Base-by-base conservation (phyloP, 2,329 filamentous ascomycete genomes). In the Phyllachora maydis region DNA sequence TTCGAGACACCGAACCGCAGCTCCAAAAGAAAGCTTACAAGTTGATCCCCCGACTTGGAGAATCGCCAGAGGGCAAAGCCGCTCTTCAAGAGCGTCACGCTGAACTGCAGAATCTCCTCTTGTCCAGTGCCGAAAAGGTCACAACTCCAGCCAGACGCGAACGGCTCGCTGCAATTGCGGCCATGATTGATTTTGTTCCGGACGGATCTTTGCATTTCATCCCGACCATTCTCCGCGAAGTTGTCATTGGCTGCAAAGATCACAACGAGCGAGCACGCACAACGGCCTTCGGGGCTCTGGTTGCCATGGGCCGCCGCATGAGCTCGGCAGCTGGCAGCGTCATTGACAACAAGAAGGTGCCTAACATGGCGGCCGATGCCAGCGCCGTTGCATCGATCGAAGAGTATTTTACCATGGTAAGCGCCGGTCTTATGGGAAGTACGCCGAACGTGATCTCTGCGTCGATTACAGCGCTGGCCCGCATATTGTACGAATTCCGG, bases 1-100 rank as follows among this genome's bases (percentile, higher is more conserved):
- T 74, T 43, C 78, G 73, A 40, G 61, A 75, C 26, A 64, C 77
- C 18, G 85, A 95, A 41, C 76, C 85, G 7, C 85, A 95, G 45
- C 56, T 98, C 17, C 85, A 95, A 47, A 98, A 98, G 65, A 98
- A 98, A 52, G 85, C 88, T 0, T 98, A 98, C 57, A 95, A 95
- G 55, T 65, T 98, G 24, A 90, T 98, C 23, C 85, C 88, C 4
- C 73, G 88, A 26, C 64, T 98, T 19, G 74, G 78, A 2, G 74
- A 78, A 32, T 91, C 83, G 2, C 66, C 77, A 16, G 65, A 62
- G 23, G 88, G 88, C 21, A 67, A 65, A 34, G 50, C 56, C n/a
- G 83, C 85, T 4, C 60, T 98, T 2, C 48, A 61, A 31, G 72
- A 83, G 39, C 69, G 83, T 25, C 79, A 67, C 34, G 47, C 49